These are phyloP conservation scores for Borovskyia barvae DNA, from an alignment of 208 protist species.

Conservation along the genomic window DNA sequence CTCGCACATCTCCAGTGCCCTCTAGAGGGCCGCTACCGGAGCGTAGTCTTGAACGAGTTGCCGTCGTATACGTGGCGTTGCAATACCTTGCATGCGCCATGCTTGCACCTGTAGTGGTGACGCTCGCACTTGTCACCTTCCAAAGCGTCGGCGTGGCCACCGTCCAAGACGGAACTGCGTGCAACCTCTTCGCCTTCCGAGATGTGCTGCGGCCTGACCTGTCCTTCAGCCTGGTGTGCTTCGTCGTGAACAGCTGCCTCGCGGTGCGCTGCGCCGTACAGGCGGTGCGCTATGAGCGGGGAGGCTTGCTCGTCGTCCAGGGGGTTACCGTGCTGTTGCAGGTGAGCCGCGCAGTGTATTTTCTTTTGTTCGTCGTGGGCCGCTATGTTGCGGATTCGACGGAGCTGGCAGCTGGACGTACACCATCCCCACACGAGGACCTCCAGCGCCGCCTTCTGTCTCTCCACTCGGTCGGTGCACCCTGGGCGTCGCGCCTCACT, in stretches of 20 bases:
- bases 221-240: conserved; percentile 43
- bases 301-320: conserved; percentile 45
- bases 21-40: too few relatives aligned
- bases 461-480: neutral
- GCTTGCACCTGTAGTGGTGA: conserved; percentile 3
- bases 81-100: conserved; percentile 30
- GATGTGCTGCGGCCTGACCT: conserved; percentile 34
- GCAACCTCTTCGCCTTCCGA: conserved; percentile 27
- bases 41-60: too few relatives aligned
- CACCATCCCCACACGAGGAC: neutral
- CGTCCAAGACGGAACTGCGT: conserved; percentile 42
- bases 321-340: conserved; percentile 43
- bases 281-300: conserved; percentile 54
- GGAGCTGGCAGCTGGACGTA: neutral
- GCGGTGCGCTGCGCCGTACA: conserved; percentile 40
- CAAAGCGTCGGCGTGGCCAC: neutral
- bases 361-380: conserved; percentile 20
- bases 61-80: conserved; percentile 33
- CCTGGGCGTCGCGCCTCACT: neutral
- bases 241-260: conserved; percentile 44
- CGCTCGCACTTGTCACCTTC: conserved; percentile 7
- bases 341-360: conserved; percentile 38
- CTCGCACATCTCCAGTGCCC: too few relatives aligned
- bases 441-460: neutral
- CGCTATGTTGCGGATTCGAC: conserved; percentile 18